Base-by-base conservation (phyloP, 148 eudicot species). In the Heliamphora exappendiculata region DNA sequence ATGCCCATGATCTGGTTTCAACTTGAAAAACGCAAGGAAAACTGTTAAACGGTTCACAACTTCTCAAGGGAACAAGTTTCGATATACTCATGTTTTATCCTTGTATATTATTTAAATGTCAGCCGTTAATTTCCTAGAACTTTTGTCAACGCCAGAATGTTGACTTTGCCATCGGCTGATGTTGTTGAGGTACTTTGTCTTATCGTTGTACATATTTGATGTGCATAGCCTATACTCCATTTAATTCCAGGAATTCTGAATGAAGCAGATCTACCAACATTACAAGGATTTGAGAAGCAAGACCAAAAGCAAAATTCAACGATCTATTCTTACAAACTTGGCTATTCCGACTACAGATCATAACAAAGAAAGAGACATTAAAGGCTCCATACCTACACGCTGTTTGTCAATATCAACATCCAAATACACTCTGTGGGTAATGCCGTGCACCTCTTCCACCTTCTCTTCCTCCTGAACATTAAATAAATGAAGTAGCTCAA, bases 361-460 rank as follows among this genome's bases (percentile, higher is more conserved):
- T 19, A 57, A n/a, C 49, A 39, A 66, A 42, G 34, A 71, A 71
- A 51, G 62, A 34, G 29, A 54, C 28, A 70, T 1, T n/a, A 16
- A 45, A 69, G 41, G 39, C 33, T 31, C 29, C 78, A 45, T 91
- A 92, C 99, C 99, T 84, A 86, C 70, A 22, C 89, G 93, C 59
- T 95, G 99, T 77, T 89, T 90, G 80, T 95, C 97, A 83, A 95
- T 91, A 83, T 95, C 97, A 63, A 93, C 94, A 82, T 95, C 99
- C 82, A 95, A 82, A 84, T 84, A 95, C 54, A 95, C 96, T 77
- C 91, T 86, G 76, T 93, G 89, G 68, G 99, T 95, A 72, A 91
- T 88, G 78, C 88, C 93, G 75, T 90, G 79, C 47, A 82, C 89
- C 75, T 77, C 89, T 65, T 88, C 89, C 80, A 76, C 83, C 75